Conservation (phyloP, 768 basidiomycete genomes). For the Mycena galericulata region DNA sequence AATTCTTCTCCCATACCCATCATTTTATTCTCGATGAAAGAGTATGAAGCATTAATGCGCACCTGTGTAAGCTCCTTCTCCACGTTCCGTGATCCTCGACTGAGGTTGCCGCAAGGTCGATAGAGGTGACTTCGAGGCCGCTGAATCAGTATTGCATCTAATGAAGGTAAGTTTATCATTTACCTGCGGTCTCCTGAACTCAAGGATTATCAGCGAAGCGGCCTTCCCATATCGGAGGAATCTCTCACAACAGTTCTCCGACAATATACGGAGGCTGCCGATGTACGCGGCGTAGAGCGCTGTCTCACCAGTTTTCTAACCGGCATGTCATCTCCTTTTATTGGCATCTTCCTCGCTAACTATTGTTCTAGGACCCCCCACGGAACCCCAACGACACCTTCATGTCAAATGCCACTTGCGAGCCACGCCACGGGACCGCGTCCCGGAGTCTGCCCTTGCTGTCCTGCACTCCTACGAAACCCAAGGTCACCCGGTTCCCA, state of each 20-base stretch:
- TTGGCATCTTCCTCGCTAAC: constrained; percentile 3
- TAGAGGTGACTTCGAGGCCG: constrained; percentile 59
- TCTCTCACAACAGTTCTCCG: constrained; percentile 61
- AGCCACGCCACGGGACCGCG: constrained; percentile 55
- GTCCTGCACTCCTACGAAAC: constrained; percentile 81
- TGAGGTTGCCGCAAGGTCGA: constrained; percentile 54
- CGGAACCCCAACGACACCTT: constrained; percentile 72
- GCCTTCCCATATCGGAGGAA: constrained; percentile 54
- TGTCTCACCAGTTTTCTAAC: constrained; percentile 55
- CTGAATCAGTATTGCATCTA: constrained; percentile 62
- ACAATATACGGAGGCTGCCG: constrained; percentile 60
- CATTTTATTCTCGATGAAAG: constrained; percentile 59
- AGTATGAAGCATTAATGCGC: constrained; percentile 69
- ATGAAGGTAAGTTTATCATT: constrained; percentile 58
- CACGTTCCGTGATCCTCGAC: not conserved
- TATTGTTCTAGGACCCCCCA: constrained; percentile 51
- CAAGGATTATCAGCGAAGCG: constrained; percentile 51
- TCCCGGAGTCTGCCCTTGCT: constrained; percentile 73
- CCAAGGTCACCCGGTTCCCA: constrained; percentile 70
- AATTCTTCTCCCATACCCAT: constrained; percentile 51
- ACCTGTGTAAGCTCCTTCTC: constrained; percentile 55
- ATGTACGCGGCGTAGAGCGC: constrained; percentile 58
- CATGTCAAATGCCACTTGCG: constrained; percentile 78
- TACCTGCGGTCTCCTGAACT: not conserved
- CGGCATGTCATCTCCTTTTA: constrained; percentile 49